Evolutionary conservation across 2,329 filamentous ascomycete genomes (phyloP), one percentile per base, ranked within the genome.

Genomic region (Cladosporium oxysporum): DNA sequence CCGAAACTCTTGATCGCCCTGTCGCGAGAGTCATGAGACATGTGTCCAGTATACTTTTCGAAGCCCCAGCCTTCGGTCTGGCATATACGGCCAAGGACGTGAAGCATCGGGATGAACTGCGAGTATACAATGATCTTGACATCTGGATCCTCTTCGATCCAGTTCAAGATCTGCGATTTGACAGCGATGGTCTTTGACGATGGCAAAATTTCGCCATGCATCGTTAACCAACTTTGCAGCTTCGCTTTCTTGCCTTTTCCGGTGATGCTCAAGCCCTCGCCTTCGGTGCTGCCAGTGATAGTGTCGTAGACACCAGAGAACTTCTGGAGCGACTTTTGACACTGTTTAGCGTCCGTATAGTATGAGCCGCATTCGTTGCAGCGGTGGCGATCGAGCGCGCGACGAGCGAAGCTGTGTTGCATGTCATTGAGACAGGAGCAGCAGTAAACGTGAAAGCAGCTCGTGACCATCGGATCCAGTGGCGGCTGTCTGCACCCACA

Each of bases 51-150:
- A 53, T 84, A 84, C 74, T 79, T 76, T n/a, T 80, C 72, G 66
- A 76, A 79, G 0, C 66, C 69, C 86, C 85, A 88, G 0, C 72
- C 69, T 67, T 88, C 83, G 1, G 76, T 71, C 0, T 77, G 33
- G 71, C 84, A 88, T 44, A 89, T 78, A 1, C 76, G 79, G 0
- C 69, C 73, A 2, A 89, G 70, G 21, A 89, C 83, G 0, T 78
- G 72, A 6, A 86, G 79, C 70, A 88, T 83, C 2, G 80, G 76
- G 2, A 84, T 74, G 66, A 87, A 90, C 69, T 89, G 85, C 0
- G 83, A 85, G 69, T 88, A 90, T 55, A 89, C 76, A 65, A 85
- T 85, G 55, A 88, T 82, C 74, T 90, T 89, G 49, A 81, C 80
- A 0, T 77, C 60, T 0, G 79, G 77, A 3, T 83, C 80, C 14